Evolutionary conservation across 2,329 filamentous ascomycete genomes (phyloP).

Genomic region (Colletotrichum euphorbiae): DNA sequence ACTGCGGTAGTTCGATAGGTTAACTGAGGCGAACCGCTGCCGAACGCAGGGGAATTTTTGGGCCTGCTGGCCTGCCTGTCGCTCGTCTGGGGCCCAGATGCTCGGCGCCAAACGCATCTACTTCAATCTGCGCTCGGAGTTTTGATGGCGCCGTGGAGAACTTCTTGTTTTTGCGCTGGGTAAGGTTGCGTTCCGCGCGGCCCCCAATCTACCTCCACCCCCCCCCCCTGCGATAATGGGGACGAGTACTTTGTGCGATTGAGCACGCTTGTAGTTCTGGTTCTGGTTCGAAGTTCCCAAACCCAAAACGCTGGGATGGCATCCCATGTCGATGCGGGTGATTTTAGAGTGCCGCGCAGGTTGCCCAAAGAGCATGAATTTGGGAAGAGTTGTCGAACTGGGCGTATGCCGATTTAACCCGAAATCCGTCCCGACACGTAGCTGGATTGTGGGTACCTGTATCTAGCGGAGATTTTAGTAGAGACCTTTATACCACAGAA

Average conservation of each 20-base stretch:
- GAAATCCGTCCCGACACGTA: too few relatives aligned
- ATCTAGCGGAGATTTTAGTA: too few relatives aligned
- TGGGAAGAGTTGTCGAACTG: too few relatives aligned
- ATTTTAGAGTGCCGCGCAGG: slow-evolving; percentile 23
- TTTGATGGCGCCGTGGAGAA: not conserved
- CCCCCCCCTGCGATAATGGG: not conserved
- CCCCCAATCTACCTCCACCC: slow-evolving; percentile 5
- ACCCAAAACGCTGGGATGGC: slow-evolving; percentile 8
- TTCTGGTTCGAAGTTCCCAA: not conserved
- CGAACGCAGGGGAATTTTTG: slow-evolving; percentile 11
- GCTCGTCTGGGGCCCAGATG: slow-evolving; percentile 18
- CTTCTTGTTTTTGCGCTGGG: not conserved
- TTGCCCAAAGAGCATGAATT: slow-evolving; percentile 29
- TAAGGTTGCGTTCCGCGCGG: slow-evolving; percentile 18
- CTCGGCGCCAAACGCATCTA: slow-evolving; percentile 20
- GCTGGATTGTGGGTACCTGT: too few relatives aligned
- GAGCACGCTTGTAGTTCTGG: not conserved
- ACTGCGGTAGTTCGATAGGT: slow-evolving; percentile 1
- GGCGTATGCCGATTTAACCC: too few relatives aligned
- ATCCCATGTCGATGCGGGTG: slow-evolving; percentile 21
- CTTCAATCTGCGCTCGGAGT: slow-evolving; percentile 15
- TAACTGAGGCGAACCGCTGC: not conserved
- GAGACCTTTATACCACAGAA: too few relatives aligned
- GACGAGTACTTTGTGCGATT: not conserved
- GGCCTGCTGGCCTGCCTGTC: not conserved